Percentiles rank a stretch among this genome's conserved stretches.
These are phyloP conservation scores for Paraurostyla sp. DNA, from an alignment of 73 alveolate species.

Conservation along the genomic window DNA sequence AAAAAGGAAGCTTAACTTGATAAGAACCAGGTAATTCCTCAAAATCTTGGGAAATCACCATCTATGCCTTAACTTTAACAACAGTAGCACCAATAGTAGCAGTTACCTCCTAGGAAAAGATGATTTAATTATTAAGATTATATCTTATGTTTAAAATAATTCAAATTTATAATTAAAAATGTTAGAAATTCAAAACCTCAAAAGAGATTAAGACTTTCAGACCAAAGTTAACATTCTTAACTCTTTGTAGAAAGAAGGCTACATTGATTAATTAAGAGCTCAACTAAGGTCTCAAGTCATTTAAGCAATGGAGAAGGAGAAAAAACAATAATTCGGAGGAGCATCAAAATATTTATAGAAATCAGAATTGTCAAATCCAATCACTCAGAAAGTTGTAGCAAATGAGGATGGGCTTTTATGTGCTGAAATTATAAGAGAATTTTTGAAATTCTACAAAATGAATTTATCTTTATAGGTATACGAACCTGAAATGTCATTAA, in stretches of 20 bases:
- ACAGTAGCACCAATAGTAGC: background rate
- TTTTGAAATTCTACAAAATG: slow-evolving; percentile 69
- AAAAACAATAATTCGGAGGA: slow-evolving; percentile 21
- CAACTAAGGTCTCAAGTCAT: slow-evolving; percentile 28
- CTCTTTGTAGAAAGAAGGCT: slow-evolving; percentile 10
- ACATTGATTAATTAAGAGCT: slow-evolving; percentile 32
- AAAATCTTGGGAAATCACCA: background rate
- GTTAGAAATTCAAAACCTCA: slow-evolving; percentile 1
- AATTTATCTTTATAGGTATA: slow-evolving; percentile 60
- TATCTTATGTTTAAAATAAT: background rate
- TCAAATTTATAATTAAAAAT: background rate
- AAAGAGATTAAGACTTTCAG: background rate
- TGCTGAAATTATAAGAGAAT: slow-evolving; percentile 69
- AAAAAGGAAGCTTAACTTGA: slow-evolving; percentile 32
- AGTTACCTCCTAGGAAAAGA: slow-evolving; percentile 2
- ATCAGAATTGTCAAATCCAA: background rate
- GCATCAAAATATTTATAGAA: slow-evolving; percentile 32
- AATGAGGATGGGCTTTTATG: slow-evolving; percentile 43
- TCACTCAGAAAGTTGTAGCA: slow-evolving; percentile 39
- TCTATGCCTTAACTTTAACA: too few species aligned
- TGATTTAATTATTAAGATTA: background rate
- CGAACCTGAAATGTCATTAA: slow-evolving; percentile 62
- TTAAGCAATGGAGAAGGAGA: slow-evolving; percentile 13
- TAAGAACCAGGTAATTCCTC: background rate
- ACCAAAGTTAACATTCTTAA: background rate